These are phyloP conservation scores for Vitis hybrid DNA, from an alignment of 177 flowering plant species.

Conservation along the genomic window DNA sequence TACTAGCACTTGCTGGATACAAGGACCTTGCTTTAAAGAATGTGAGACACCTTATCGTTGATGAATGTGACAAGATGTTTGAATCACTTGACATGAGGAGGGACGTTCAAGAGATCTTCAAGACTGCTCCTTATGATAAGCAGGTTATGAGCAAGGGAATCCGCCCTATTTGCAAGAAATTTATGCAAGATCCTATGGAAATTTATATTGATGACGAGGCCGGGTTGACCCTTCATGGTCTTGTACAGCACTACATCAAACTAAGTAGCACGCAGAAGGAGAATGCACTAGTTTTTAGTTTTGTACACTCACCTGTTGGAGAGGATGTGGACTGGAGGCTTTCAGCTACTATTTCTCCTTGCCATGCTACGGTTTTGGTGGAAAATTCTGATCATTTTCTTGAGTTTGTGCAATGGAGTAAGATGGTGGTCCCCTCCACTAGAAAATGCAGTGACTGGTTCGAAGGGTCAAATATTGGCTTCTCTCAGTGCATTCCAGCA, in stretches of 20 bases:
- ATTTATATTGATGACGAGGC: conserved; percentile 99
- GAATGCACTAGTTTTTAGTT: no score
- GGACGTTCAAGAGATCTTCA: conserved; percentile 97
- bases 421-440: no score
- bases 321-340: no score
- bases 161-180: conserved; percentile 98
- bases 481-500: no score
- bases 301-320: no score
- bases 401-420: no score
- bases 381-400: no score
- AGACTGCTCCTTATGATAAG: conserved; percentile 98
- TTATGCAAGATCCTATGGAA: conserved; percentile 99
- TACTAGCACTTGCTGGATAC: conserved; percentile 86
- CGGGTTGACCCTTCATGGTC: conserved; percentile 96
- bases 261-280: no score
- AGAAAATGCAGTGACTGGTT: no score
- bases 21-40: conserved; percentile 88
- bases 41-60: conserved; percentile 96
- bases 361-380: no score
- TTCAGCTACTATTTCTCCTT: no score
- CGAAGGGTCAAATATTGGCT: no score
- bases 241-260: conserved; percentile 58
- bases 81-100: conserved; percentile 99
- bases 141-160: conserved; percentile 99
- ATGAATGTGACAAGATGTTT: conserved; percentile 99